phyloP scores from a whole-genome alignment of 1,284 basidiomycete genomes.

The Cryptococcus neoformans region DNA sequence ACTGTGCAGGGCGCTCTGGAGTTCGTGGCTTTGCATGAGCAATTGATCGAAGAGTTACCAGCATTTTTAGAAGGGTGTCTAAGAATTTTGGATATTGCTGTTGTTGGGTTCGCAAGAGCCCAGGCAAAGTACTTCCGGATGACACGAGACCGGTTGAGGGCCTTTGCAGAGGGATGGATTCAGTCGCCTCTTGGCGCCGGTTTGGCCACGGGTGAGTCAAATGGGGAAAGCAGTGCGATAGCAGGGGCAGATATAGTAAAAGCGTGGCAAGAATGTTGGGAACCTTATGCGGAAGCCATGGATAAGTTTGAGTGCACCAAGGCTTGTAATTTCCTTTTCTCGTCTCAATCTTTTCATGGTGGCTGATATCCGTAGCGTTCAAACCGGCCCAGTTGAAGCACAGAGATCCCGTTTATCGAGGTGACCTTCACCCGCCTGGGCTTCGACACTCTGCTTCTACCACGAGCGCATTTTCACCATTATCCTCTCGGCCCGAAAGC shows the following conservation, averaged over 20 bases:
- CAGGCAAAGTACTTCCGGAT: conserved; percentile 36
- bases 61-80: conserved; percentile 43
- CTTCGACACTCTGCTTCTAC: conserved; percentile 16
- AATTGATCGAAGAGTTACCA: conserved; percentile 49
- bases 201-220: background rate
- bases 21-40: conserved; percentile 48
- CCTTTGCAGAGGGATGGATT: conserved; percentile 26
- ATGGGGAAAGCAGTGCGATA: background rate
- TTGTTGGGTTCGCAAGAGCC: conserved; percentile 35
- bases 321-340: conserved; percentile 21
- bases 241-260: conserved; percentile 22
- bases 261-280: conserved; percentile 30
- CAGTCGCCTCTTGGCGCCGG: conserved; percentile 3
- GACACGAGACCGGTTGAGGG: conserved; percentile 21
- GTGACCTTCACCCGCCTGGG: conserved; percentile 6
- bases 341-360: background rate
- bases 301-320: conserved; percentile 32
- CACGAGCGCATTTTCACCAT: conserved; percentile 3
- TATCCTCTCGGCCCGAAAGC: conserved; percentile 10
- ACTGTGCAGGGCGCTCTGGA: conserved; percentile 41
- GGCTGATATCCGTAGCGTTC: conserved; percentile 19
- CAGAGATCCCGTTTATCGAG: background rate
- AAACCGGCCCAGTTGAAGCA: conserved; percentile 12
- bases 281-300: conserved; percentile 32
- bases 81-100: conserved; percentile 41